Base-by-base conservation (phyloP, 2,329 filamentous ascomycete species). In the Ceratocystis albifundus region DNA sequence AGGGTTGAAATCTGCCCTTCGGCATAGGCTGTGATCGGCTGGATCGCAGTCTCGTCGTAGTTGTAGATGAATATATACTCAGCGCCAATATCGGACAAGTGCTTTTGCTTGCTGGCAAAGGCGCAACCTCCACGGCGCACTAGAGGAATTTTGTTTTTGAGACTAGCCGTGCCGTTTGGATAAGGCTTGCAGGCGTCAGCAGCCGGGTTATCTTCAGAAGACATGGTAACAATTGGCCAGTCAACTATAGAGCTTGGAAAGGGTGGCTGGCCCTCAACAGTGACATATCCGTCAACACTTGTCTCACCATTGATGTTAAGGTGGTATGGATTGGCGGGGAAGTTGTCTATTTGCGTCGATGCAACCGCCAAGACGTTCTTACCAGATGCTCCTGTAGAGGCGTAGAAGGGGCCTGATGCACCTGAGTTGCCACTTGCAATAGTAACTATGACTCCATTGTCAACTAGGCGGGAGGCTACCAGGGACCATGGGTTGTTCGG, bases 381-480 rank as follows among this genome's bases (percentile, higher is more conserved):
- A 2, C 76, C 78, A 6, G 76, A 74, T 1, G 77, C 73, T 3
- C 76, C 78, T 4, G 72, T 74, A 65, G 73, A 73, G 1, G 74
- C 71, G 66, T 76, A 79, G 71, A 82, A 82, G 0, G 80, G 75
- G 0, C 81, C 81, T 12, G 73, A 71, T 12, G 73, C 73, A 25
- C 81, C 81, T 12, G 77, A 75, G 65, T 84, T 84, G 6, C 81
- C 80, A 4, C 77, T 79, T 1, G 80, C 77, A 25, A 82, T 76
- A 6, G 77, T 77, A 17, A 82, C 76, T 5, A 81, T 76, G 0
- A 82, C 74, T 6, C 80, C 80, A 30, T 76, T 73, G 4, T 75
- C 71, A 17, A 77, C 77, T 46, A 79, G 72, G 5, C 76, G 74
- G 22, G 73, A 76, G 6, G 76, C 74, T 2, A 79, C 71, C 0